Evolutionary conservation across 257 asterid species (phyloP).

Genomic region (Eustoma russellianum): DNA sequence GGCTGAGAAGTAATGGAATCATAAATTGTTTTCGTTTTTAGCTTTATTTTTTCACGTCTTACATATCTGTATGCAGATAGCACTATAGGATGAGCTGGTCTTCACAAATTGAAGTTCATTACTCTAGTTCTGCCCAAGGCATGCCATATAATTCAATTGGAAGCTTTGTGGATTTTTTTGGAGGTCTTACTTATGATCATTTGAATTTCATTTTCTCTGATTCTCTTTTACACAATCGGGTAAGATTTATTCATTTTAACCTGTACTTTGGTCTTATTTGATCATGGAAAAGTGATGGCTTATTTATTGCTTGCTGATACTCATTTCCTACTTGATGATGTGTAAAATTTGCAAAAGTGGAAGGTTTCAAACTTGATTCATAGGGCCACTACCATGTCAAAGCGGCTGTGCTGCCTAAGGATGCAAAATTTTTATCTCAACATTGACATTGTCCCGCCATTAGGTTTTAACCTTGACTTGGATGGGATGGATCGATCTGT

Average conservation of each 20-base stretch:
- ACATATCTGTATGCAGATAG: slow-evolving; percentile 9
- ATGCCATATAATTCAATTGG: slow-evolving; percentile 73
- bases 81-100: slow-evolving; percentile 42
- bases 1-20: no score
- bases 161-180: slow-evolving; percentile 82
- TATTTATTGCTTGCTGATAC: no score
- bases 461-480: no score
- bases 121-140: slow-evolving; percentile 40
- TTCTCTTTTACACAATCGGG: slow-evolving; percentile 51
- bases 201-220: slow-evolving; percentile 68
- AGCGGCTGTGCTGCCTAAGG: no score
- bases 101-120: slow-evolving; percentile 48
- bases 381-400: no score
- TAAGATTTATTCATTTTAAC: slow-evolving; percentile 7
- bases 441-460: no score
- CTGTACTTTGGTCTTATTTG: background rate
- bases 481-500: no score
- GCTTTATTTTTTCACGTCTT: background rate
- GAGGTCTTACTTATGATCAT: slow-evolving; percentile 76
- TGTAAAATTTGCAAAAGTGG: no score
- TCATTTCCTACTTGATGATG: no score
- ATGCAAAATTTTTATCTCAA: no score
- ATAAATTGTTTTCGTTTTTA: background rate
- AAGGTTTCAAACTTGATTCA: no score
- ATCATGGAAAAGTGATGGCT: background rate